Evolutionary conservation across 306 rosid genomes (phyloP).

Genomic region (Trifolium dubium): DNA sequence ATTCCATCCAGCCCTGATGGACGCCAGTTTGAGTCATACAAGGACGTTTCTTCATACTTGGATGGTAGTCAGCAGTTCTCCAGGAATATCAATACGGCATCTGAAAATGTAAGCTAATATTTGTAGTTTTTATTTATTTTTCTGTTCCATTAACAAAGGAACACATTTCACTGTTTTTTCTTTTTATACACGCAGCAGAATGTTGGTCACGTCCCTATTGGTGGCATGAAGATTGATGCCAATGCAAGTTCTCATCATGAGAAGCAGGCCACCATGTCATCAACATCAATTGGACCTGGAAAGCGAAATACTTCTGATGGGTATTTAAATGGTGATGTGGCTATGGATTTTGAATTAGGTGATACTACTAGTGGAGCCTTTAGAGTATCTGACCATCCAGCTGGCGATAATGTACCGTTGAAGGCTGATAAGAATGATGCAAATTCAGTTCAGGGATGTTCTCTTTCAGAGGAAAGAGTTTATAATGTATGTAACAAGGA

Average conservation of each 20-base stretch:
- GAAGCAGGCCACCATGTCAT: constrained; percentile 41
- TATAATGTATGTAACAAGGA: constrained; percentile 36
- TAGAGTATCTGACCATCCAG: constrained; percentile 33
- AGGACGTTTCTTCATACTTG: constrained; percentile 71
- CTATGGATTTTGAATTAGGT: constrained; percentile 40
- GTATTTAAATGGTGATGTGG: constrained; percentile 40
- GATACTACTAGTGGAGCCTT: constrained; percentile 37
- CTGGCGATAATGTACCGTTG: constrained; percentile 41
- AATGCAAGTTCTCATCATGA: constrained; percentile 45
- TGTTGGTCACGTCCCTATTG: constrained; percentile 44
- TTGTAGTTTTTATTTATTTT: constrained; percentile 13
- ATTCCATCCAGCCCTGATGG: constrained; percentile 80
- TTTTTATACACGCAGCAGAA: constrained; percentile 42
- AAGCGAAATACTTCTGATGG: constrained; percentile 33
- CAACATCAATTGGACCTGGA: constrained; percentile 44
- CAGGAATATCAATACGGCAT: constrained; percentile 43
- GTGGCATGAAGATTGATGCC: constrained; percentile 47
- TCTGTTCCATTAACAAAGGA: constrained; percentile 1
- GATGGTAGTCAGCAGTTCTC: constrained; percentile 48
- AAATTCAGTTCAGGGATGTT: constrained; percentile 42
- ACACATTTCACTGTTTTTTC: constrained; percentile 28
- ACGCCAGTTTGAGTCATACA: constrained; percentile 69
- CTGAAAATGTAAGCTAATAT: constrained; percentile 60
- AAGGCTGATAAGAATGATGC: constrained; percentile 43
- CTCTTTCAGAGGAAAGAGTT: constrained; percentile 39